These are phyloP conservation scores for Botryotinia globosa DNA, from an alignment of 2,329 filamentous ascomycete species.

Conservation along the genomic window DNA sequence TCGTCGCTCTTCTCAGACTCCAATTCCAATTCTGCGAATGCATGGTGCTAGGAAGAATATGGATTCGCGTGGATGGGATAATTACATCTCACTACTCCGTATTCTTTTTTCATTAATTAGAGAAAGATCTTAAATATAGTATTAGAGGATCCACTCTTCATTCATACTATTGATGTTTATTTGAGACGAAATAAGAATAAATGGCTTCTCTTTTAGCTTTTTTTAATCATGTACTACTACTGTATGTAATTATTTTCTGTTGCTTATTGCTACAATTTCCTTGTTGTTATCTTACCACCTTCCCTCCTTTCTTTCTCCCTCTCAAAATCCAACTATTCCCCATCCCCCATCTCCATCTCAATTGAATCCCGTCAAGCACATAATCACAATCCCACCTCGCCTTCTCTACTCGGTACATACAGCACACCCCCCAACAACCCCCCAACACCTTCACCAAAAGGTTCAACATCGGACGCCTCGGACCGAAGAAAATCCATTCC, in stretches of 20 bases:
- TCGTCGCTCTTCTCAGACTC: background rate
- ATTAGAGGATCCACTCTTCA: background rate
- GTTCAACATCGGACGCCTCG: background rate
- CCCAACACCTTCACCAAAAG: background rate
- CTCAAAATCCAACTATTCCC: background rate
- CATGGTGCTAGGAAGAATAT: background rate
- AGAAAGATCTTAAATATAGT: background rate
- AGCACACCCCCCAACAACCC: too few species aligned
- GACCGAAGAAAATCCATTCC: background rate
- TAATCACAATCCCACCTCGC: background rate
- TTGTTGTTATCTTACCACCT: background rate
- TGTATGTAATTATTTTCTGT: too few species aligned
- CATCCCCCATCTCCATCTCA: background rate
- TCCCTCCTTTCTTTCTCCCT: background rate
- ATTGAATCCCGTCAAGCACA: background rate
- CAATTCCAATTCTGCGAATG: background rate
- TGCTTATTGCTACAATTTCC: background rate
- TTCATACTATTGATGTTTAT: background rate
- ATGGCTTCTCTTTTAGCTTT: background rate
- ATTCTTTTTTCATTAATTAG: background rate
- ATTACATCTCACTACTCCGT: background rate
- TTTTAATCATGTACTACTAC: too few species aligned
- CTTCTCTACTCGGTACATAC: background rate
- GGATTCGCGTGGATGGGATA: background rate
- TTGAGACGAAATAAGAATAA: background rate